Percentiles rank a stretch among this genome's conserved stretches.
Evolutionary conservation across 371 early-diverging fungal genomes (phyloP).

Genomic region (Capillidium heterosporum): DNA sequence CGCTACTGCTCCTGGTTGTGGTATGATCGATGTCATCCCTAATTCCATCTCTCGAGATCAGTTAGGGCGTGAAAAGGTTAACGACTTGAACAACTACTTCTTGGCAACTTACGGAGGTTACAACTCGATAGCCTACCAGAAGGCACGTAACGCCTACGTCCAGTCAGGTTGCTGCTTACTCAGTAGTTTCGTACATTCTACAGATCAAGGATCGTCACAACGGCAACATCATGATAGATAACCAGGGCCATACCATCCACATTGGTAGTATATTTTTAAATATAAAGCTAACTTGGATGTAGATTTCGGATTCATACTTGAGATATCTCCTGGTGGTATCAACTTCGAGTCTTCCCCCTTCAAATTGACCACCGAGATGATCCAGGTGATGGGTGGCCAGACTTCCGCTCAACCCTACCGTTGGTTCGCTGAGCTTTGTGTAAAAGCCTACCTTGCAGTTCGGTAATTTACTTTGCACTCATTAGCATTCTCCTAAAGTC

Average conservation of each 20-base stretch:
- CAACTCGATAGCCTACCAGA: conserved; percentile 76
- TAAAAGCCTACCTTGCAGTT: conserved; percentile 81
- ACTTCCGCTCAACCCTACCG: conserved; percentile 64
- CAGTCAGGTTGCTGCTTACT: conserved; percentile 94
- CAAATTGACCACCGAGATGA: conserved; percentile 97
- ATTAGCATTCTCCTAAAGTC: not conserved
- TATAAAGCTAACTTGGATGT: not conserved
- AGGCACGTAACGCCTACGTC: conserved; percentile 88
- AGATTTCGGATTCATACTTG: conserved; percentile 99
- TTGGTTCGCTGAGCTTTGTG: conserved; percentile 72
- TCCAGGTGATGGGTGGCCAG: conserved; percentile 89
- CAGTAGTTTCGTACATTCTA: conserved; percentile 86
- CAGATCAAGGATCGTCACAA: conserved; percentile 99
- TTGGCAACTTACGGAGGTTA: conserved; percentile 84
- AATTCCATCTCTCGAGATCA: conserved; percentile 95
- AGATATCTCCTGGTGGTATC: conserved; percentile 97
- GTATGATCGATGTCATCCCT: conserved; percentile 99
- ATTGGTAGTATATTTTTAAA: conserved; percentile 40
- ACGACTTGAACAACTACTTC: conserved; percentile 90
- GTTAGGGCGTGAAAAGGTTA: conserved; percentile 96
- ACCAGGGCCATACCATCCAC: conserved; percentile 93
- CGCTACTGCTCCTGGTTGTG: conserved; percentile 93
- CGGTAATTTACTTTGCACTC: conserved; percentile 15
- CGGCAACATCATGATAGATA: conserved; percentile 99
- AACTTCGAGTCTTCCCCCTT: conserved; percentile 97